A percentile compares a stretch with the other conserved stretches of the same genome.
Conservation (phyloP, 225 moss, liverwort and hornwort species). For the Antitrichia curtipendula region DNA sequence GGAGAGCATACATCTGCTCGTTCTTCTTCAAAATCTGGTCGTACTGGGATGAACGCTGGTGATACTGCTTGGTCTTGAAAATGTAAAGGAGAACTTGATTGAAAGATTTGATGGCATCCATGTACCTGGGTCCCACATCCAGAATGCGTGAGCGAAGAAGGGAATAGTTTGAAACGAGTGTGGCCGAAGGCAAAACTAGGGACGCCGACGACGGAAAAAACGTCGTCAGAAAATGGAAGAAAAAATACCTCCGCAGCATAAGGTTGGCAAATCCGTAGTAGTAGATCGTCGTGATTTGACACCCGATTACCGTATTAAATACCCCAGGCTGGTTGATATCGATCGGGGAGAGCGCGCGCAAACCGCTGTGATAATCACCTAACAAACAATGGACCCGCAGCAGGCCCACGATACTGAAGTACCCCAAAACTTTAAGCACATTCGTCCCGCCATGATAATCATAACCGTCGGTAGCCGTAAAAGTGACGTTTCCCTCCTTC, state of each 20-base stretch:
- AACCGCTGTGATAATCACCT: slow-evolving; percentile 93
- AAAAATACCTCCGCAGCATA: slow-evolving; percentile 75
- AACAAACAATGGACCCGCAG: slow-evolving; percentile 89
- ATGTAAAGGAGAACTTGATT: slow-evolving; percentile 91
- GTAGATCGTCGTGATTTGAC: slow-evolving; percentile 94
- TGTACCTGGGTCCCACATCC: slow-evolving; percentile 38
- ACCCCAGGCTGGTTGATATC: slow-evolving; percentile 83
- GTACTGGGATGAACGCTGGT: slow-evolving; percentile 89
- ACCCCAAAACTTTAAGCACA: slow-evolving; percentile 90
- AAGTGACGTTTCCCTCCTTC: slow-evolving; percentile 86
- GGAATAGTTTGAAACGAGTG: not conserved
- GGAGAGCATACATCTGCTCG: slow-evolving; percentile 98
- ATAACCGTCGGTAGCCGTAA: slow-evolving; percentile 95
- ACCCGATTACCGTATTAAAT: slow-evolving; percentile 85
- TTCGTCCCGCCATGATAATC: slow-evolving; percentile 97
- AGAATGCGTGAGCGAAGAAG: not conserved
- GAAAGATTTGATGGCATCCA: slow-evolving; percentile 88
- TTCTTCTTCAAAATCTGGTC: slow-evolving; percentile 99
- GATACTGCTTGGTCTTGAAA: slow-evolving; percentile 95
- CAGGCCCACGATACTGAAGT: slow-evolving; percentile 95
- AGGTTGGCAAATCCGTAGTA: slow-evolving; percentile 95
- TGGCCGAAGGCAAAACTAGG: not conserved
- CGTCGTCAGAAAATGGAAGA: not conserved
- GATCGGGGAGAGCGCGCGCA: slow-evolving; percentile 75
- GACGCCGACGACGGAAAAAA: not conserved